Evolutionary conservation across 169 alveolate species (phyloP).

Genomic region (Eimeria maxima): DNA sequence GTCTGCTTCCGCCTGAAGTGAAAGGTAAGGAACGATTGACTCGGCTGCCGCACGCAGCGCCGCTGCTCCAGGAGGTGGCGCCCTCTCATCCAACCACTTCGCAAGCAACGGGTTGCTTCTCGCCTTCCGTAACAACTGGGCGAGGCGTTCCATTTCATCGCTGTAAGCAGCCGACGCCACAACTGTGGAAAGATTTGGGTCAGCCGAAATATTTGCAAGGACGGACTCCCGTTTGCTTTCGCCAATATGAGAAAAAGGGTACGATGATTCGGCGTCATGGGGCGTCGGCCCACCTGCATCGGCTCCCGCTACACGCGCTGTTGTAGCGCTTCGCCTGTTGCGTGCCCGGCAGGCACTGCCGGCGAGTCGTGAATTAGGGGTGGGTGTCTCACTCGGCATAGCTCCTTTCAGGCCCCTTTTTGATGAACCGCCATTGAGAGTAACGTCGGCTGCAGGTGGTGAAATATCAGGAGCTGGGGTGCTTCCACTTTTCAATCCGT

Average conservation of each 20-base stretch:
- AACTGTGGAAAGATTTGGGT: constrained; percentile 51
- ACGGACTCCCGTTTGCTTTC: not conserved
- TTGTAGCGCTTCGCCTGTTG: constrained; percentile 14
- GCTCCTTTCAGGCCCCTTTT: constrained; percentile 9
- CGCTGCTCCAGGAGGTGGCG: constrained; percentile 68
- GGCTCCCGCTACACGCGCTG: not conserved
- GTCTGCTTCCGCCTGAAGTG: constrained; percentile 48
- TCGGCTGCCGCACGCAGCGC: constrained; percentile 71
- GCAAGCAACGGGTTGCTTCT: constrained; percentile 75
- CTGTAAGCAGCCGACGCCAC: constrained; percentile 76
- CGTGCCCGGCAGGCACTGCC: constrained; percentile 8
- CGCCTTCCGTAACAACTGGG: constrained; percentile 68
- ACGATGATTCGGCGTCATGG: not conserved
- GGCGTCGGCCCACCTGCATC: constrained; percentile 28
- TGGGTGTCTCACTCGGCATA: not conserved
- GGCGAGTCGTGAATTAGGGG: not conserved
- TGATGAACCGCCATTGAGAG: constrained; percentile 4
- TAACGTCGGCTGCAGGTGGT: not conserved
- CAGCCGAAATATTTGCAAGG: constrained; percentile 12
- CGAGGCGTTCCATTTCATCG: constrained; percentile 75
- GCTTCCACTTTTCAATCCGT: constrained; percentile 16
- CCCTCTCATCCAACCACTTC: constrained; percentile 70
- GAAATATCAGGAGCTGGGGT: not conserved
- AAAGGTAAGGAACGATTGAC: constrained; percentile 62
- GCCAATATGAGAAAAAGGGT: constrained; percentile 35